Base-by-base conservation (phyloP, 495 filamentous ascomycete species). In the Pseudotulostoma volvatum region DNA sequence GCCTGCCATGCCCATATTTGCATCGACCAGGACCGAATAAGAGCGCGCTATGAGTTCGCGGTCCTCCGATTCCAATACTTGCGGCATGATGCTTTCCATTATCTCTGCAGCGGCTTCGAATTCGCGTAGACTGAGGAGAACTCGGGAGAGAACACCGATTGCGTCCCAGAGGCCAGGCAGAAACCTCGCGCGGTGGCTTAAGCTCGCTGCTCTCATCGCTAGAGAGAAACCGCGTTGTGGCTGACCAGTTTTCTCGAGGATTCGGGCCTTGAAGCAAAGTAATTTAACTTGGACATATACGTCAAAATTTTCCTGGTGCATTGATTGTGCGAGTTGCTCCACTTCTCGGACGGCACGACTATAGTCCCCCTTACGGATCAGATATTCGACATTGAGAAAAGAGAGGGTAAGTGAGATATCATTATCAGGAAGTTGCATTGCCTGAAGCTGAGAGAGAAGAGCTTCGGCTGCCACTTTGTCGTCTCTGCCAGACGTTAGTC, bases 211-310 rank as follows among this genome's bases (percentile, higher is more conserved):
- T 15, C 83, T 70, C 49, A 95, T 66, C 14, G 77, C 78, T 13
- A 93, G 64, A 3, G 80, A 84, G 51, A 95, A 90, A 1, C 81
- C 90, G 44, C 77, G 79, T 41, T 86, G 75, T 0, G 86, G 74
- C 3, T 78, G 75, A 13, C 80, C 81, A 39, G 69, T 68, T 50
- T 68, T 68, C 35, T 74, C 71, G 44, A 85, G 77, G 8, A 94
- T 67, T 8, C 71, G 65, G 0, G 79, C 82, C 54, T 95, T 95
- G 34, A 75, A 51, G 16, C 76, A 71, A 18, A 95, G 75, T 1
- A 93, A 63, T 33, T 76, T 74, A 36, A 93, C 65, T 41, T 82
- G 78, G 9, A 80, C 67, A 28, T 78, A 66, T 7, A 90, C 64
- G 52, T 97, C 90, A 33, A 76, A 71, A 46, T 74, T 73, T 41